A percentile compares a stretch with the other conserved stretches of the same genome.
Conservation (phyloP, 2,329 filamentous ascomycete species). For the Ceratocystis lukuohia region DNA sequence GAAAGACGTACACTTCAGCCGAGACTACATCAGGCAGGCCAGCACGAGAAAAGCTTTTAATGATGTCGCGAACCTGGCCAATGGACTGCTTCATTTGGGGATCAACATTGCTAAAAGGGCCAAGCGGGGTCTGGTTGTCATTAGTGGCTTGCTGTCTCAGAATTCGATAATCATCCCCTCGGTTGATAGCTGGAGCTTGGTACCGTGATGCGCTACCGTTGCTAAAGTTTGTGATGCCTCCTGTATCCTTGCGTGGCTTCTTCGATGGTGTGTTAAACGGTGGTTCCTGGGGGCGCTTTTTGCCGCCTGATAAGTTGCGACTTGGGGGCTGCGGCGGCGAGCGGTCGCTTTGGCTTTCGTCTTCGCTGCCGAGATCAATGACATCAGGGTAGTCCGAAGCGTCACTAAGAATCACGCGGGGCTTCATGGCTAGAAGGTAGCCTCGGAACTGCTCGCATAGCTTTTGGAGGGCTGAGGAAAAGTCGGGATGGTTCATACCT, state of each 20-base stretch:
- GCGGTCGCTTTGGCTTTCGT: conserved; percentile 26
- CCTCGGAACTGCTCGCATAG: conserved; percentile 40
- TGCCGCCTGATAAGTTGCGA: conserved; percentile 1
- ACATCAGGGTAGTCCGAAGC: conserved; percentile 25
- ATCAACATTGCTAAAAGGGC: conserved; percentile 31
- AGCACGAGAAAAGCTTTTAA: conserved; percentile 39
- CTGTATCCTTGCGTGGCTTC: conserved; percentile 23
- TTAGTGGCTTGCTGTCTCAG: background rate
- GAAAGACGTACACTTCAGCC: conserved; percentile 44
- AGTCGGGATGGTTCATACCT: conserved; percentile 39
- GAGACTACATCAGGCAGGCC: conserved; percentile 47
- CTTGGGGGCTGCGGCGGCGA: conserved; percentile 21
- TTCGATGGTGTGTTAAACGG: conserved; percentile 27
- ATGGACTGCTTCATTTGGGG: conserved; percentile 29
- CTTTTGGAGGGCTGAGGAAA: conserved; percentile 33
- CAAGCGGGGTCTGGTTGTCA: background rate
- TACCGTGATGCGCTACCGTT: background rate
- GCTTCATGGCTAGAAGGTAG: conserved; percentile 35
- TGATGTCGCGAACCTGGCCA: conserved; percentile 39
- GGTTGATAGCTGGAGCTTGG: background rate
- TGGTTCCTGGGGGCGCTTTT: conserved; percentile 21
- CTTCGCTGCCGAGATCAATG: conserved; percentile 31
- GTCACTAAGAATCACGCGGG: conserved; percentile 33
- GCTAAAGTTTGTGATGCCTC: conserved; percentile 8
- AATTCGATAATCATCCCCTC: background rate